These are phyloP conservation scores for Vanilla planifolia DNA, from an alignment of 106 monocot genomes.

Conservation along the genomic window DNA sequence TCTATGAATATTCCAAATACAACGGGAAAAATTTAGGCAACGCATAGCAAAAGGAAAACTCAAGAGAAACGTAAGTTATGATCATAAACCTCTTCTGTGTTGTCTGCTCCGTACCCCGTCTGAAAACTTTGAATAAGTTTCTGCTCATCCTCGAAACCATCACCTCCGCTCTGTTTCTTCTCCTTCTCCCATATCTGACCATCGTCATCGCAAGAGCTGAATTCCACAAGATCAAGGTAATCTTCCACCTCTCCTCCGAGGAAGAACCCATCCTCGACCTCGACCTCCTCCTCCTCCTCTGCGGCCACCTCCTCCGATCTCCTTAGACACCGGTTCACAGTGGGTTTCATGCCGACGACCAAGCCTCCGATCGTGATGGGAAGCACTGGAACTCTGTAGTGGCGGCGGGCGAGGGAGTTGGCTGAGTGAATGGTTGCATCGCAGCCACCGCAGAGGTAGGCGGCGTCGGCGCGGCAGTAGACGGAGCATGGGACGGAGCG, in stretches of 20 bases:
- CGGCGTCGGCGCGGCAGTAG: slow-evolving; percentile 33
- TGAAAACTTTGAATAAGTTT: neutral
- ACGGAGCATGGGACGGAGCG: slow-evolving; percentile 20
- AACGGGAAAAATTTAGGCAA: too few species aligned
- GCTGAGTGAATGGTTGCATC: slow-evolving; percentile 34
- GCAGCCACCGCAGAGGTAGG: slow-evolving; percentile 29
- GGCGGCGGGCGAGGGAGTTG: slow-evolving; percentile 33
- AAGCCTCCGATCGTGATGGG: slow-evolving; percentile 5
- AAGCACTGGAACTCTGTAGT: slow-evolving; percentile 31
- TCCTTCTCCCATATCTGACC: neutral
- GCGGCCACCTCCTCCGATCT: slow-evolving; percentile 7
- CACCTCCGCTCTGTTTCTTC: neutral
- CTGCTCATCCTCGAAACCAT: neutral
- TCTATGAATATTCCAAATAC: too few species aligned
- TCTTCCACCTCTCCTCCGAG: slow-evolving; percentile 20
- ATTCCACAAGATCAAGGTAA: slow-evolving; percentile 12
- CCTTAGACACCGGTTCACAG: slow-evolving; percentile 5
- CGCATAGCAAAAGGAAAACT: neutral
- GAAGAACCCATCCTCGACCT: slow-evolving; percentile 4
- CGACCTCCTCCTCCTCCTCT: neutral
- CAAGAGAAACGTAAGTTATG: neutral
- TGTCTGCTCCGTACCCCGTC: neutral
- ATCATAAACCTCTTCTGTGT: neutral
- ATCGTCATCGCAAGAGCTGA: slow-evolving; percentile 1
- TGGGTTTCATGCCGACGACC: neutral